phyloP scores from a whole-genome alignment of 106 monocot genomes.

The Hemerocallis citrina region DNA sequence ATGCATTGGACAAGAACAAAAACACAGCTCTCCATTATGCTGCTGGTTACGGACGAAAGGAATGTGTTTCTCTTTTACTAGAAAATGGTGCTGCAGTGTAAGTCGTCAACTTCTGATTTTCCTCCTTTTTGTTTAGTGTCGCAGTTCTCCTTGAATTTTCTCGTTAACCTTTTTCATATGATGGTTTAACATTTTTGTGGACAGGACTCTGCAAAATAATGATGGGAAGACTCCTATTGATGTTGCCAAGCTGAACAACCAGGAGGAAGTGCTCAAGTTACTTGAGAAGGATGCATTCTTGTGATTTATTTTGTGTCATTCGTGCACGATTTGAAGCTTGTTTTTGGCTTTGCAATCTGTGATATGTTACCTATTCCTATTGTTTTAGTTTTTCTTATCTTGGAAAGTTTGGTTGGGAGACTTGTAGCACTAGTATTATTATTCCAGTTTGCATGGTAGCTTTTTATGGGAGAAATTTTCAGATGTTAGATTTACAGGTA shows the following conservation, averaged over 20 bases:
- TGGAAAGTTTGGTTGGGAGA: too few species aligned
- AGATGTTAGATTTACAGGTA: too few species aligned
- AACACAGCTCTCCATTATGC: conserved; percentile 96
- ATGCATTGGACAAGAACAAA: conserved; percentile 96
- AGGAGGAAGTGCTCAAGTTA: conserved; percentile 87
- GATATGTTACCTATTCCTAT: too few species aligned
- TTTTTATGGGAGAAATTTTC: too few species aligned
- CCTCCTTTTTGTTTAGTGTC: too few species aligned
- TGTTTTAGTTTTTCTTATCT: too few species aligned
- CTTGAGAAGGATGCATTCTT: conserved; percentile 94
- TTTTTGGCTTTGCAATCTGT: too few species aligned
- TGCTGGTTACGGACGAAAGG: conserved; percentile 90
- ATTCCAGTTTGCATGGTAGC: too few species aligned
- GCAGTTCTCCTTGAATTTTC: neutral
- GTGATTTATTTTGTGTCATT: too few species aligned
- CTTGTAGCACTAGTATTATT: too few species aligned
- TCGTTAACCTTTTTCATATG: neutral
- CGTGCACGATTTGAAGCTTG: too few species aligned
- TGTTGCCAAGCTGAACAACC: conserved; percentile 92
- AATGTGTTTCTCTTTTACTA: conserved; percentile 78
- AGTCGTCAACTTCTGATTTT: conserved; percentile 9
- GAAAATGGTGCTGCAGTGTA: conserved; percentile 93
- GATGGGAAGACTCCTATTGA: conserved; percentile 95
- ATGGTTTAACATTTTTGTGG: neutral
- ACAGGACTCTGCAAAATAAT: conserved; percentile 86